phyloP scores from a whole-genome alignment of 495 filamentous ascomycete species.

The Viridothelium virens region DNA sequence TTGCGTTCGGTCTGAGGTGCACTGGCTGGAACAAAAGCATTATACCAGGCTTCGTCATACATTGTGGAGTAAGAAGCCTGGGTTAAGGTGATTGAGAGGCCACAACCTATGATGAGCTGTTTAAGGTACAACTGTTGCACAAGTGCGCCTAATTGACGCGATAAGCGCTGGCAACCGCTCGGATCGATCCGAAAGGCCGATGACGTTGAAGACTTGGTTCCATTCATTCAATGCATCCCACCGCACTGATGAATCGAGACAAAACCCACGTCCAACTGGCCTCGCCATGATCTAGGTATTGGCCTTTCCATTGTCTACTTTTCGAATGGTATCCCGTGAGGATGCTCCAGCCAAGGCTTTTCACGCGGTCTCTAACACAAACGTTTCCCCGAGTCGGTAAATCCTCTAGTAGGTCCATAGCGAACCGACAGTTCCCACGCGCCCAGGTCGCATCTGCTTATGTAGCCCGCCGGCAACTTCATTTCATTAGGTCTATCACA shows the following conservation, averaged over 20 bases:
- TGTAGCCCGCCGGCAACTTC: constrained; percentile 31
- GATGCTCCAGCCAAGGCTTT: neutral
- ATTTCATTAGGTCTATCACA: constrained; percentile 29
- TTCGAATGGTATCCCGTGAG: neutral
- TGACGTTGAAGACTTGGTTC: constrained; percentile 9
- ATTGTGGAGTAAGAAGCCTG: constrained; percentile 35
- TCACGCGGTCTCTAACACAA: neutral
- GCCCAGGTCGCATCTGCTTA: constrained; percentile 17
- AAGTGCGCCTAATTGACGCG: neutral
- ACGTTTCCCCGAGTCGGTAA: neutral
- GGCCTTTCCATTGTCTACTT: neutral
- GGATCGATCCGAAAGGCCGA: constrained; percentile 4
- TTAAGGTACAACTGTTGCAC: neutral
- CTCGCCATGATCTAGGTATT: neutral
- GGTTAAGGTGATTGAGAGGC: neutral
- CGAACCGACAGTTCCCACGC: neutral
- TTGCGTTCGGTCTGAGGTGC: constrained; percentile 40
- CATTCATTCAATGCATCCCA: neutral
- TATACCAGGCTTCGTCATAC: constrained; percentile 74
- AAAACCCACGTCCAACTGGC: neutral
- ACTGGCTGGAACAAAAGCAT: constrained; percentile 49
- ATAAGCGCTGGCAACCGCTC: neutral
- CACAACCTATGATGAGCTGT: neutral
- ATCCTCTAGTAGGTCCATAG: neutral
- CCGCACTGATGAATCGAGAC: neutral